phyloP scores from a whole-genome alignment of 2,329 filamentous ascomycete genomes.

The Pyricularia sp. region DNA sequence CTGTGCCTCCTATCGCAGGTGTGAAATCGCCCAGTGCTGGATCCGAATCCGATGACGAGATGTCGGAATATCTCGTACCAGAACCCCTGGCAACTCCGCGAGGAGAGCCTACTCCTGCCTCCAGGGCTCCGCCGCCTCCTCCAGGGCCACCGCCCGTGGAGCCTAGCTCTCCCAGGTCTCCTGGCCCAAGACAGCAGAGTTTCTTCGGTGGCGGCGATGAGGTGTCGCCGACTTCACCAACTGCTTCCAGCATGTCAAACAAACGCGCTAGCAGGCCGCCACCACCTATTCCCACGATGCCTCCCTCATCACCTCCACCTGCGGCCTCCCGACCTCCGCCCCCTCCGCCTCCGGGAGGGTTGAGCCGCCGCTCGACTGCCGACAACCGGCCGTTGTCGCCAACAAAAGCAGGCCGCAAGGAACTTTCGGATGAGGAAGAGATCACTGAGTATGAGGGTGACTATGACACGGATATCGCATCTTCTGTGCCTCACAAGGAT shows the following conservation, averaged over 20 bases:
- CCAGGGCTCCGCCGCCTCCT: conserved; percentile 30
- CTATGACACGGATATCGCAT: conserved; percentile 93
- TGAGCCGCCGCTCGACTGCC: conserved; percentile 46
- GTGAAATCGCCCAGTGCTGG: conserved; percentile 58
- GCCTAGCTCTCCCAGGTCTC: conserved; percentile 21
- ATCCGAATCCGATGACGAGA: conserved; percentile 80
- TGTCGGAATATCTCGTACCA: conserved; percentile 42
- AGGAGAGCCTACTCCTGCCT: conserved; percentile 22
- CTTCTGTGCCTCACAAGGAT: conserved; percentile 88
- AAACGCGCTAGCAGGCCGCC: conserved; percentile 45
- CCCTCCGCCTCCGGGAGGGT: conserved; percentile 45
- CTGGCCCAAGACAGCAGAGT: conserved; percentile 21
- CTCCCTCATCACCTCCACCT: conserved; percentile 28
- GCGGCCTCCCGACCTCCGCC: conserved; percentile 50
- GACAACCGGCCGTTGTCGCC: conserved; percentile 35
- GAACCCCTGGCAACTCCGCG: conserved; percentile 27
- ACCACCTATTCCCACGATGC: conserved; percentile 46
- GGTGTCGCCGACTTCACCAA: conserved; percentile 21
- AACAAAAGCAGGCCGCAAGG: conserved; percentile 28
- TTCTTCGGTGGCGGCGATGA: conserved; percentile 20
- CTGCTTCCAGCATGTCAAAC: conserved; percentile 18
- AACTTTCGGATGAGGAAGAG: conserved; percentile 62
- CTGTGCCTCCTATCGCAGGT: conserved; percentile 33
- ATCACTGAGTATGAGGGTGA: conserved; percentile 93
- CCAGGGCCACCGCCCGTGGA: conserved; percentile 28